Evolutionary conservation across 805 yeast species (phyloP), one percentile per base, ranked within the genome.

Genomic region (Diddensiella caesifluorescens): DNA sequence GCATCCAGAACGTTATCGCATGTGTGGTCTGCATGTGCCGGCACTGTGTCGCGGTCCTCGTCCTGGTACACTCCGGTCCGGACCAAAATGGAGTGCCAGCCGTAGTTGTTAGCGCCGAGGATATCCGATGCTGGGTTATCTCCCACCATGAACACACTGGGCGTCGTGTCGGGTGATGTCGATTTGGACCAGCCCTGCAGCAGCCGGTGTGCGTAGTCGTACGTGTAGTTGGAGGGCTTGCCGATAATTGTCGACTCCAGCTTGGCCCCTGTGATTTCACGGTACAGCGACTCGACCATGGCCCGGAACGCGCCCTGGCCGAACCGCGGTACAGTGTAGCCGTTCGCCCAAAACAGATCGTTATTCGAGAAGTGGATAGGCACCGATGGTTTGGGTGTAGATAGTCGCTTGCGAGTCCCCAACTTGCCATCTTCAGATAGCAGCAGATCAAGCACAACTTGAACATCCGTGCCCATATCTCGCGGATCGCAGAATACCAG

Each of bases 91-190:
- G 92, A 79, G 37, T 82, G 77, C 97, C 97, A 92, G 3, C 96
- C 95, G 57, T 80, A 79, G 38, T 68, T 67, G 53, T 83, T 80
- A 4, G 95, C 98, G 0, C 98, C 98, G 42, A 73, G 71, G 41
- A 92, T 92, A 59, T 92, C 98, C 38, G 88, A 77, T 22, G 81
- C 92, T 3, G 97, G 97, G 61, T 92, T 92, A 63, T 92, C 98
- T 22, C 98, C 98, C 26, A 92, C 86, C 98, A 92, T 92, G 64
- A 72, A 89, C 1, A 92, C 82, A 12, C 36, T 36, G 12, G 41
- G 41, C 20, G 19, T 13, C 10, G 9, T 30, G 7, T 21, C 12
- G 12, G 22, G 3, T 15, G 22, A 20, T 15, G 29, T 27, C 3
- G 15, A 7, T 20, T 13, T 13, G 28, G 53, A 50, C 57, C 52